phyloP scores from a whole-genome alignment of 1,139 yeast genomes.

The Arxiozyma telluris region DNA sequence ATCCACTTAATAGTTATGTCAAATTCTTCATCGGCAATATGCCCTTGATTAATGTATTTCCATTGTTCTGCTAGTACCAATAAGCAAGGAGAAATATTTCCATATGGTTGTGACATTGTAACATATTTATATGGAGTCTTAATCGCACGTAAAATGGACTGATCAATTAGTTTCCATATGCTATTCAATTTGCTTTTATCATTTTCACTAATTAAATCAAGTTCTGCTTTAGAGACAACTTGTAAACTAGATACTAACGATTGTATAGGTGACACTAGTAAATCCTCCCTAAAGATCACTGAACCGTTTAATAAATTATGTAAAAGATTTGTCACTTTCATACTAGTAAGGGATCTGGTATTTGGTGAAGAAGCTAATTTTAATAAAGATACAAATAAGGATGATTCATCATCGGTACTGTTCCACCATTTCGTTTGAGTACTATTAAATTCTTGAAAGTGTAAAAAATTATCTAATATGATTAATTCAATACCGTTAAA shows the following conservation, averaged over 20 bases:
- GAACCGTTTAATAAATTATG: slow-evolving; percentile 37
- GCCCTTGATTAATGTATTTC: slow-evolving; percentile 39
- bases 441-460: slow-evolving; percentile 33
- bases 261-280: slow-evolving; percentile 39
- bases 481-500: slow-evolving; percentile 45
- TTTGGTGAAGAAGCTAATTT: slow-evolving; percentile 38
- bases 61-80: slow-evolving; percentile 69
- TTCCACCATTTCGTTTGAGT: slow-evolving; percentile 59
- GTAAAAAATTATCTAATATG: slow-evolving; percentile 40
- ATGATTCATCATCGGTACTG: slow-evolving; percentile 35
- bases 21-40: slow-evolving; percentile 12
- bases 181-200: slow-evolving; percentile 11
- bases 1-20: slow-evolving; percentile 44
- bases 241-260: slow-evolving; percentile 38
- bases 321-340: slow-evolving; percentile 35
- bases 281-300: slow-evolving; percentile 39
- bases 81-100: slow-evolving; percentile 52
- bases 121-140: slow-evolving; percentile 76
- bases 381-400: slow-evolving; percentile 53
- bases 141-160: slow-evolving; percentile 58
- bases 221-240: slow-evolving; percentile 4
- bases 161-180: slow-evolving; percentile 61
- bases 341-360: slow-evolving; percentile 26
- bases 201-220: slow-evolving; percentile 1
- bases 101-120: slow-evolving; percentile 46